Conservation (phyloP, 192 early-diverging fungal species). For the Thoreauomyces humboldtii region DNA sequence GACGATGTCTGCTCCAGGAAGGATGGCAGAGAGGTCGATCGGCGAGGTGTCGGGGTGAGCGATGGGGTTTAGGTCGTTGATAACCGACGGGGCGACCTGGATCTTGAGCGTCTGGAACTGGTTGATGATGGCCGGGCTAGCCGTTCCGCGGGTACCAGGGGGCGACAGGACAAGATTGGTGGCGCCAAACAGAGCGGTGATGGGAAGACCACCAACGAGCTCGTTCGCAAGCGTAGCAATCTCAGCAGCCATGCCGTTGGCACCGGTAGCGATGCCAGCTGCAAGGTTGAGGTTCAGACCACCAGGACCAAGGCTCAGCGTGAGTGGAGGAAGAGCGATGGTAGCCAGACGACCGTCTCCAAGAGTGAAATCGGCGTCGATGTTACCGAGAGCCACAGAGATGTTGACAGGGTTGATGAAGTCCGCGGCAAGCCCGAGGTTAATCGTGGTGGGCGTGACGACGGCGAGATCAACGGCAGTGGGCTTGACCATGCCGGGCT, state of each 20-base stretch:
- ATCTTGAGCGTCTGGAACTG: slow-evolving; percentile 29
- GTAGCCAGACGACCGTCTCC: slow-evolving; percentile 14
- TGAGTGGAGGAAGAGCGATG: slow-evolving; percentile 24
- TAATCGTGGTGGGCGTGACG: slow-evolving; percentile 9
- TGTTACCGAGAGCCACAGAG: slow-evolving; percentile 25
- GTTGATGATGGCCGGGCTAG: slow-evolving; percentile 33
- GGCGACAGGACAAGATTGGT: slow-evolving; percentile 30
- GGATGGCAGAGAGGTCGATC: slow-evolving; percentile 29
- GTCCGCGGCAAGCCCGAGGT: slow-evolving; percentile 12
- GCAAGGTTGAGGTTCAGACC: slow-evolving; percentile 13
- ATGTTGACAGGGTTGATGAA: slow-evolving; percentile 34
- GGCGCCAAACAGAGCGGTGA: slow-evolving; percentile 8
- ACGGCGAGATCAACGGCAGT: slow-evolving; percentile 20
- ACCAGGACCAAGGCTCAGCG: slow-evolving; percentile 18
- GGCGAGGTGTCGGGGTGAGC: slow-evolving; percentile 17
- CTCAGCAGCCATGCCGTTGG: slow-evolving; percentile 24
- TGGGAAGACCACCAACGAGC: slow-evolving; percentile 6
- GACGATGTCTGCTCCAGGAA: slow-evolving; percentile 23
- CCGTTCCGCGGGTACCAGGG: slow-evolving; percentile 29
- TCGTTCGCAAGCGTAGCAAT: slow-evolving; percentile 30
- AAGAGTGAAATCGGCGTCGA: slow-evolving; percentile 17
- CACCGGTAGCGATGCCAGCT: slow-evolving; percentile 25
- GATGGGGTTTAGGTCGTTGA: slow-evolving; percentile 10
- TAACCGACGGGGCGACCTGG: slow-evolving; percentile 1
- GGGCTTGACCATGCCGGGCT: slow-evolving; percentile 24